A percentile compares a stretch with the other conserved stretches of the same genome.
These are phyloP conservation scores for Lizonia empirigonia DNA, from an alignment of 2,329 filamentous ascomycete genomes.

Conservation along the genomic window DNA sequence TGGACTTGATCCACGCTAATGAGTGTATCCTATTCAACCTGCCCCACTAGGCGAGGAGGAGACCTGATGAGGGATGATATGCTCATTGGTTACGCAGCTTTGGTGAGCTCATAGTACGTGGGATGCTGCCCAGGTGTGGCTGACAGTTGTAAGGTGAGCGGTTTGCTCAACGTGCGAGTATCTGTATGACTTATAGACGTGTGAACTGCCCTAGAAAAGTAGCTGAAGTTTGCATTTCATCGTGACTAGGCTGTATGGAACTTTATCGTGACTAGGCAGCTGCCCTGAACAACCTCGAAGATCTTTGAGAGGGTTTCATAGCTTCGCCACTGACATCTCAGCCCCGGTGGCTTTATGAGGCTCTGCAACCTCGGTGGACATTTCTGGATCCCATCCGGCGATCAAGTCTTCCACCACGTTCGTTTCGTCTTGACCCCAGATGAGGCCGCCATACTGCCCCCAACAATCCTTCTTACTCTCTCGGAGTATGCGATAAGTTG, in stretches of 20 bases:
- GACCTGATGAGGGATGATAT: neutral
- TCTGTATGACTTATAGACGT: neutral
- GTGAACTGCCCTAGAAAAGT: too few species aligned
- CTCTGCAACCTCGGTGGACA: neutral
- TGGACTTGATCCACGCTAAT: too few species aligned
- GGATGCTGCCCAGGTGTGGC: neutral
- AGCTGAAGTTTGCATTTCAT: too few species aligned
- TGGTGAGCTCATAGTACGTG: neutral
- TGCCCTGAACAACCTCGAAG: too few species aligned
- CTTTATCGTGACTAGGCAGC: too few species aligned
- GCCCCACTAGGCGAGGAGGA: neutral
- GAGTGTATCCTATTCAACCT: neutral
- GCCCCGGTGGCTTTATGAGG: neutral
- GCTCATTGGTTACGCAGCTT: neutral
- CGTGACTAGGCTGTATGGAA: too few species aligned
- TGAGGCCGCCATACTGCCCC: conserved; percentile 29
- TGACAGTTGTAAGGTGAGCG: neutral
- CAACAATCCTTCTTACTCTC: conserved; percentile 17
- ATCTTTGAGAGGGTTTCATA: too few species aligned
- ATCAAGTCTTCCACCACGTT: conserved; percentile 44
- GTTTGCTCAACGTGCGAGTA: neutral
- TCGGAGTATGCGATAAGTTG: conserved; percentile 39
- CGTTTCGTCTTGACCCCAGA: conserved; percentile 46
- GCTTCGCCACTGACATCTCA: neutral
- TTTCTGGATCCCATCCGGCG: conserved; percentile 34